Base-by-base conservation (phyloP, 345 rosid species). In the Eucalyptus leucophloia region DNA sequence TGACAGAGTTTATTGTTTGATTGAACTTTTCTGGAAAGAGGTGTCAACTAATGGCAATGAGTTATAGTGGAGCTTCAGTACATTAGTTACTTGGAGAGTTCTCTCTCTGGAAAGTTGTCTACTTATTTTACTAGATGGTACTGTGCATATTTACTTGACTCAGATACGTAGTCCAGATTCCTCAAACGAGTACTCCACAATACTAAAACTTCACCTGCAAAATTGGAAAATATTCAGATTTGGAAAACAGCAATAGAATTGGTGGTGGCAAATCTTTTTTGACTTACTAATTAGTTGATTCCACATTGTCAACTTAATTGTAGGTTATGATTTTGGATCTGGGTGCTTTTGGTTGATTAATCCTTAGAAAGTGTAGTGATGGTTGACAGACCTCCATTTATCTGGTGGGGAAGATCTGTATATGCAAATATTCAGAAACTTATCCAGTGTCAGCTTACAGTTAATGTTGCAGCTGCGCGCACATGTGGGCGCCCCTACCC, bases 391-490 rank as follows among this genome's bases (percentile, higher is more conserved):
- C 83, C 6, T 45, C 28, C 14, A 45, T 49, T 49, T 49, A 49
- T 49, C 7, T 49, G 96, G 49, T 98, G 99, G 98, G 99, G 97
- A 44, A 96, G 98, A 50, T 98, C 97, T 88, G 98, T 98, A 12
- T 98, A 97, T 92, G 98, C 98, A 88, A 98, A 97, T 90, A 98
- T 98, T 89, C 99, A 95, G 90, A 97, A 96, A 92, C 94, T 98
- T 90, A 98, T 97, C 94, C 98, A 98, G 92, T 98, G 96, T 90
- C 99, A 98, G 92, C 98, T 49, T 89, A 98, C 97, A 12, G 98
- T 97, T 50, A 96, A 96, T 89, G 99, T 97, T 42, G 99, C 98
- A 49, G 96, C 99, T 90, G 2, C 8, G 44, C 9, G 9, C 45
- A 7, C 45, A 44, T 44, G 10, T 8, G 45, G 45, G 45, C 45